Conservation (phyloP, 2,329 filamentous ascomycete genomes). For the Coniochaeta pulveracea region DNA sequence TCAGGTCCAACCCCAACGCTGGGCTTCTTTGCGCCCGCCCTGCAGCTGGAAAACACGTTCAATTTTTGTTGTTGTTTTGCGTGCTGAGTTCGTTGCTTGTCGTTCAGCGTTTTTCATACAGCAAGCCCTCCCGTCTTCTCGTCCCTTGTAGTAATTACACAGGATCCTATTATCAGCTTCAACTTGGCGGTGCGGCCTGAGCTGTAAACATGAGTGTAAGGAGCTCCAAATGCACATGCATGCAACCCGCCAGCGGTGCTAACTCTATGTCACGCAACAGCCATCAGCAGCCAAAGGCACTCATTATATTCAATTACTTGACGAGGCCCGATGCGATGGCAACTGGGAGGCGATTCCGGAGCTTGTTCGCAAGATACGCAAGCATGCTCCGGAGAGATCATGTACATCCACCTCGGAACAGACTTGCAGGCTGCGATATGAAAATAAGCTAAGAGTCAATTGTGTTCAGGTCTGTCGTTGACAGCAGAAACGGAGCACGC, state of each 20-base stretch:
- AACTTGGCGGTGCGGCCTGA: too few species aligned
- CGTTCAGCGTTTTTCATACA: too few species aligned
- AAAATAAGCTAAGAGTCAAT: neutral
- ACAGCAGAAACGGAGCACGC: constrained; percentile 59
- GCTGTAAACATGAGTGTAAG: constrained; percentile 4
- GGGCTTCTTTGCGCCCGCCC: too few species aligned
- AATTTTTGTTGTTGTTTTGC: too few species aligned
- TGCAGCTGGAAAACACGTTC: too few species aligned
- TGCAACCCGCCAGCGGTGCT: constrained; percentile 5
- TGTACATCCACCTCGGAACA: constrained; percentile 45
- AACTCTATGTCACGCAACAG: constrained; percentile 6
- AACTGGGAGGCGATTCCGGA: constrained; percentile 82
- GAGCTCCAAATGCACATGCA: neutral
- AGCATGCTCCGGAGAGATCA: constrained; percentile 76
- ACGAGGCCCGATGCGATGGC: constrained; percentile 77
- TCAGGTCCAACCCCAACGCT: neutral
- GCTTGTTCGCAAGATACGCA: constrained; percentile 83
- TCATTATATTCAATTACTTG: constrained; percentile 72
- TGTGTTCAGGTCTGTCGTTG: constrained; percentile 49
- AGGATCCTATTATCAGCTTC: too few species aligned
- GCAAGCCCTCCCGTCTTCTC: too few species aligned
- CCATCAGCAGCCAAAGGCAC: constrained; percentile 57
- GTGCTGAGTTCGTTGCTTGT: too few species aligned
- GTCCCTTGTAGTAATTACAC: too few species aligned
- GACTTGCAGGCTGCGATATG: neutral